Evolutionary conservation across 768 basidiomycete species (phyloP), one percentile per base, ranked within the genome.

Genomic region (Pleurotus sapidus): DNA sequence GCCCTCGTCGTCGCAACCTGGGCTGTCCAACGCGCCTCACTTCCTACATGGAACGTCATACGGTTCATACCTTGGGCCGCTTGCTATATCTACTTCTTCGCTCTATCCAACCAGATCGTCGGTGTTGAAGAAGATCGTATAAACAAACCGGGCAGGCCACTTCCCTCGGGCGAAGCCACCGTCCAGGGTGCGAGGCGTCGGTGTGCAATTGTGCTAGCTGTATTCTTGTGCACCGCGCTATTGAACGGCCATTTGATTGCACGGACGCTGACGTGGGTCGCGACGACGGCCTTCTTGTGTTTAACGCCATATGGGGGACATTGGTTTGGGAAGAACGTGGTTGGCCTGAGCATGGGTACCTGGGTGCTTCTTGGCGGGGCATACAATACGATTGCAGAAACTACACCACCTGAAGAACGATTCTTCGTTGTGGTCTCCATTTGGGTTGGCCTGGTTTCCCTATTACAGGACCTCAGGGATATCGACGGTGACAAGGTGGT

Each of bases 131-230:
- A 67, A 46, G 66, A 67, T 46, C 54, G 56, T 24, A 54, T 65
- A n/a, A 63, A 67, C 57, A 67, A 67, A 57, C 66, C 66, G 1
- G 63, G 65, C 48, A 17, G 66, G 37, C 64, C 66, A 9, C 57
- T 67, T 23, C 57, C 61, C 3, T 64, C 63, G 2, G 66, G 63
- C 8, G 49, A 58, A 43, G 57, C 64, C 43, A 64, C 62, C 6
- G 18, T 60, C 27, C 25, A 45, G 11, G 60, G 56, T 1, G 63
- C 65, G 7, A 62, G 59, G 55, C 14, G 12, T 14, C 59, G 64
- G 2, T 63, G 61, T 54, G 46, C 45, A 1, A 15, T 61, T 7
- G 47, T 45, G 5, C 39, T 57, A 4, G 34, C 45, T 11, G 45
- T 23, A 24, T 64, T 61, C 46, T 18, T 64, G 24, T 50, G 37